phyloP scores from a whole-genome alignment of 2,329 filamentous ascomycete genomes.

The Beauveria caledonica region DNA sequence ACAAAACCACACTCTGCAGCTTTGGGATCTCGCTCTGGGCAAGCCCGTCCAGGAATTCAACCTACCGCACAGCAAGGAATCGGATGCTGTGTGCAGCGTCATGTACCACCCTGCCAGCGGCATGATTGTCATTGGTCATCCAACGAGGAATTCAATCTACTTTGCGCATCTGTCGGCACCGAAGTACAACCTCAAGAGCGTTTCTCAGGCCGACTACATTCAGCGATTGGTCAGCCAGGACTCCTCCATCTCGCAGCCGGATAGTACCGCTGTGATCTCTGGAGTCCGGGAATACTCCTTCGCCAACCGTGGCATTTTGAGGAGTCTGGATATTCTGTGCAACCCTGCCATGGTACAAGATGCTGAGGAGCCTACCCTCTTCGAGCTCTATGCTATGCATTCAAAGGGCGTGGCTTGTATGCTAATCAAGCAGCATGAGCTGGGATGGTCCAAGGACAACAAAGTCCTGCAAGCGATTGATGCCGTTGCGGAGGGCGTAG shows the following conservation, averaged over 20 bases:
- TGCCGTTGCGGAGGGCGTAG: conserved; percentile 63
- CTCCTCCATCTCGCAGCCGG: conserved; percentile 67
- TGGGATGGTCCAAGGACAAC: conserved; percentile 87
- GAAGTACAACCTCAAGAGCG: conserved; percentile 73
- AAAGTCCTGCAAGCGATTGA: conserved; percentile 76
- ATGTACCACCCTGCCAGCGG: conserved; percentile 87
- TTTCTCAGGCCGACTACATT: conserved; percentile 85
- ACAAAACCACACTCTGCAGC: conserved; percentile 95
- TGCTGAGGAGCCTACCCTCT: conserved; percentile 64
- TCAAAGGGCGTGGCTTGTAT: conserved; percentile 93
- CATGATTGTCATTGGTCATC: conserved; percentile 91
- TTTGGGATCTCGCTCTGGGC: conserved; percentile 93
- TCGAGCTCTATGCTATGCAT: conserved; percentile 96
- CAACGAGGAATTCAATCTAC: conserved; percentile 94
- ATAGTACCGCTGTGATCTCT: conserved; percentile 95
- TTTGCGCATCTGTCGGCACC: conserved; percentile 93
- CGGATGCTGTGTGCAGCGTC: conserved; percentile 95
- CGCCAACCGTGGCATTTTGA: conserved; percentile 72
- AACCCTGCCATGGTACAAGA: conserved; percentile 56
- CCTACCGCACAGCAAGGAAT: conserved; percentile 90
- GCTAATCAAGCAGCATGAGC: conserved; percentile 75
- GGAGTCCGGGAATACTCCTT: conserved; percentile 94
- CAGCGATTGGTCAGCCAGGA: conserved; percentile 68
- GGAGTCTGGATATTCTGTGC: conserved; percentile 83
- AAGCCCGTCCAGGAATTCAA: conserved; percentile 97